A percentile compares a stretch with the other conserved stretches of the same genome.
Conservation (phyloP, 192 early-diverging fungal genomes). For the Gamsiella multidivaricata region DNA sequence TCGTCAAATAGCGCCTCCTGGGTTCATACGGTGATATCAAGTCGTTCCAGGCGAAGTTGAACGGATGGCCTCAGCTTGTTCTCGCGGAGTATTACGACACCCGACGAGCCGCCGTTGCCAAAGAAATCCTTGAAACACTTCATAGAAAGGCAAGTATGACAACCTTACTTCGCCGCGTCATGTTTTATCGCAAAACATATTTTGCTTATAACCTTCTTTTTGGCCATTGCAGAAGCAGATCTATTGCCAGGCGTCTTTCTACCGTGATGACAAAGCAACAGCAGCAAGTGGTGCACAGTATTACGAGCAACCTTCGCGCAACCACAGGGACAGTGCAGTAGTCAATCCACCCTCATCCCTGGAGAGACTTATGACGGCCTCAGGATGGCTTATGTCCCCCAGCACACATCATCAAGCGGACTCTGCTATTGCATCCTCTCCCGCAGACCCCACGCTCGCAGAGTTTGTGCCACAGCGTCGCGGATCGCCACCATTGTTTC, state of each 20-base stretch:
- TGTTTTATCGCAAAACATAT: too few species aligned
- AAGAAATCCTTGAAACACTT: slow-evolving; percentile 33
- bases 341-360: background rate
- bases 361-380: background rate
- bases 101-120: slow-evolving; percentile 52
- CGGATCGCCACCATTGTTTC: too few species aligned
- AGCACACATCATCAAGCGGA: background rate
- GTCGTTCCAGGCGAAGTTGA: slow-evolving; percentile 39
- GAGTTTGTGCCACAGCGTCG: too few species aligned
- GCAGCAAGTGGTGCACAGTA: background rate
- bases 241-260: slow-evolving; percentile 29
- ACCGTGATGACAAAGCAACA: slow-evolving; percentile 5
- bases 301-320: background rate
- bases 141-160: slow-evolving; percentile 39
- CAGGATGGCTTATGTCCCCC: background rate
- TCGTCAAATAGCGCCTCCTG: slow-evolving; percentile 33
- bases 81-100: slow-evolving; percentile 64
- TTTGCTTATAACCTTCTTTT: background rate
- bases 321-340: background rate
- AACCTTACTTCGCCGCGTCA: background rate
- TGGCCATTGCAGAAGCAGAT: slow-evolving; percentile 17
- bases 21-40: slow-evolving; percentile 52
- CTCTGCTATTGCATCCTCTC: background rate
- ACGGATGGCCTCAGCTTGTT: slow-evolving; percentile 11
- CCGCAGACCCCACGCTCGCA: too few species aligned